Base-by-base conservation (phyloP, 1,284 basidiomycete species). In the Austroboletus olivaceoglutinosus region DNA sequence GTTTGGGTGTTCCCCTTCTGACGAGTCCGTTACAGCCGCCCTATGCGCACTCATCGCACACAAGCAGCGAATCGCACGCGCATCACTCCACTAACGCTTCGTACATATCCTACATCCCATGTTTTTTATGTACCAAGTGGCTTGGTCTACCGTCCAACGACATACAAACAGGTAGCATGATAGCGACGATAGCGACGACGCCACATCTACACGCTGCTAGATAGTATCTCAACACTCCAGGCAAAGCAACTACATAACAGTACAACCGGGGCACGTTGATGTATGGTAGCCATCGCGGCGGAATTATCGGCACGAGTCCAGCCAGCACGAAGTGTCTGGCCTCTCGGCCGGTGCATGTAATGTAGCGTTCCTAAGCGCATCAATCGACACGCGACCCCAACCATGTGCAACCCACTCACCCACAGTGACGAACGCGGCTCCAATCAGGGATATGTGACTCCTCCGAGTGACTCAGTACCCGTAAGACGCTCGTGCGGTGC, bases 21-120 rank as follows among this genome's bases (percentile, higher is more conserved):
- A 57, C 36, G 47, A 19, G 33, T n/a, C 16, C 38, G 33, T 30
- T 40, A 36, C 51, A 91, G 89, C 89, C 62, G 89, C 89, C 19
- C 71, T 91, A 44, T 86, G 87, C 61, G 88, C 88, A 9, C 74
- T 89, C 40, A 58, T 70, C 16, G 65, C 68, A 30, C 54, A 65
- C 5, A 66, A 54, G 46, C 63, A 70, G 45, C 55, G 37, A 22
- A 41, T 50, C 19, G 51, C 56, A 25, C 25, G 25, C 25, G 25
- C 25, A 25, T 25, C 25, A 25, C 25, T 6, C 25, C 25, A 25
- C 25, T 25, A 25, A 25, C 7, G 10, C 25, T 25, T 52, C 58
- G 56, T 68, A n/a, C n/a, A n/a, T n/a, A 69, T 66, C 64, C 52
- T 64, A 64, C 63, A 68, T 51, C 44, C 69, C 63, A 64, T 43